phyloP scores from a whole-genome alignment of 2,329 filamentous ascomycete species.

The Pleoardoris graminearum region DNA sequence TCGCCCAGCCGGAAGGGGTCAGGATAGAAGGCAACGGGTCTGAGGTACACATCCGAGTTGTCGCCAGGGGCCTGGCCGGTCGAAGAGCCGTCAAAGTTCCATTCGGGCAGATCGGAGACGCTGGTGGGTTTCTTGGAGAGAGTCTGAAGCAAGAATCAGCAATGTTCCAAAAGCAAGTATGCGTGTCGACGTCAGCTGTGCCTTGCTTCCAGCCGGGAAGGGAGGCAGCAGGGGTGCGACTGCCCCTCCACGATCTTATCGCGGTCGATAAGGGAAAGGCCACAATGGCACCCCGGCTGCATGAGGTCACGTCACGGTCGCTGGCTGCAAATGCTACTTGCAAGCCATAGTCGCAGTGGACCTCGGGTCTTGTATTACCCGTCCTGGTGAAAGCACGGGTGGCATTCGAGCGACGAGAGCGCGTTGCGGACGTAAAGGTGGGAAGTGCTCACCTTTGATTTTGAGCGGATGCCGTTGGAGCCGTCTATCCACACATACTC shows the following conservation, averaged over 20 bases:
- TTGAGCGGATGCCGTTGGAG: constrained; percentile 81
- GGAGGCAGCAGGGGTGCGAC: not conserved
- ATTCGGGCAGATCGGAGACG: constrained; percentile 71
- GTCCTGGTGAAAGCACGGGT: not conserved
- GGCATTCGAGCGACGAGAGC: too few relatives aligned
- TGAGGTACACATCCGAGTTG: constrained; percentile 97
- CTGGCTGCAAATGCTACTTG: too few relatives aligned
- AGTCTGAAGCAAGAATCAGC: constrained; percentile 56
- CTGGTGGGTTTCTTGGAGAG: constrained; percentile 60
- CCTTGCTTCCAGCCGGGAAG: constrained; percentile 4
- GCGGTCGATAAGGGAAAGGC: constrained; percentile 37
- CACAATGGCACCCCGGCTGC: constrained; percentile 10
- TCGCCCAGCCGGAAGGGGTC: constrained; percentile 87
- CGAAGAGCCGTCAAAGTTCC: constrained; percentile 87
- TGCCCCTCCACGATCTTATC: constrained; percentile 31
- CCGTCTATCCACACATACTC: constrained; percentile 98
- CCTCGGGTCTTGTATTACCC: not conserved
- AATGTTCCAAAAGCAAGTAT: not conserved
- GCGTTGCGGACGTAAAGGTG: constrained; percentile 2
- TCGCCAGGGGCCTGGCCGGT: constrained; percentile 90
- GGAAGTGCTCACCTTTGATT: constrained; percentile 78
- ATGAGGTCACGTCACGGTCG: constrained; percentile 14
- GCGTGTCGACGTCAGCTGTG: not conserved
- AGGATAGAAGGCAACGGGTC: constrained; percentile 84
- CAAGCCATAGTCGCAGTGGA: not conserved